Conservation (phyloP, 371 early-diverging fungal species). For the Lichtheimia corymbifera region DNA sequence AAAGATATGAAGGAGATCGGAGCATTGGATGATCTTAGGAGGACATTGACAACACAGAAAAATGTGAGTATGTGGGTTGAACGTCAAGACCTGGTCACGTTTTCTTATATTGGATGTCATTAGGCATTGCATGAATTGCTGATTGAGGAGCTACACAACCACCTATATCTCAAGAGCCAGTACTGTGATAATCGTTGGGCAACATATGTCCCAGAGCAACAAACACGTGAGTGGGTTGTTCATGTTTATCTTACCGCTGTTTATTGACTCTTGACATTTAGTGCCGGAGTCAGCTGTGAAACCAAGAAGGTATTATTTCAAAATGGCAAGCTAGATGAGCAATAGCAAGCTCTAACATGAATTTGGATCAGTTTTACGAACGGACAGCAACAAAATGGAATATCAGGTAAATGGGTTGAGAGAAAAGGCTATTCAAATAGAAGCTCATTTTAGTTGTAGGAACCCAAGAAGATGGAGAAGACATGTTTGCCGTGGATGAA, state of each 20-base stretch:
- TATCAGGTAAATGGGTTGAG: neutral
- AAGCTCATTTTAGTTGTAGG: neutral
- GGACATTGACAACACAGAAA: slow-evolving; percentile 71
- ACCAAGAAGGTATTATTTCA: slow-evolving; percentile 27
- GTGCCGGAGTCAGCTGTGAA: slow-evolving; percentile 48
- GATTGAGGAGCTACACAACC: slow-evolving; percentile 91
- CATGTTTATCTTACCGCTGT: neutral
- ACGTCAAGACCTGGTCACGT: neutral
- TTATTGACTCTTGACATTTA: slow-evolving; percentile 11
- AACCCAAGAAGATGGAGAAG: slow-evolving; percentile 13
- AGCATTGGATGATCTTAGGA: slow-evolving; percentile 77
- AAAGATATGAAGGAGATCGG: slow-evolving; percentile 83
- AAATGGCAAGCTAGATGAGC: too few relatives aligned
- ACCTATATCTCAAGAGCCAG: slow-evolving; percentile 87
- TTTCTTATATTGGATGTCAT: neutral
- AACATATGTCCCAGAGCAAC: slow-evolving; percentile 59
- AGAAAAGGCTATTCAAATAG: neutral
- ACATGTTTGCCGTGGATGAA: slow-evolving; percentile 40
- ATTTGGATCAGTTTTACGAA: slow-evolving; percentile 6
- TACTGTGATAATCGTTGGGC: slow-evolving; percentile 67
- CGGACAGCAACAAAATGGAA: neutral
- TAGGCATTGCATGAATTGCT: slow-evolving; percentile 77
- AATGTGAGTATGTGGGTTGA: slow-evolving; percentile 39
- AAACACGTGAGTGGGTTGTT: slow-evolving; percentile 45
- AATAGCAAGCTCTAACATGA: too few relatives aligned